Percentiles rank a stretch among this genome's conserved stretches.
Evolutionary conservation across 1,284 basidiomycete species (phyloP).

Genomic region (Ceratobasidium sp.): DNA sequence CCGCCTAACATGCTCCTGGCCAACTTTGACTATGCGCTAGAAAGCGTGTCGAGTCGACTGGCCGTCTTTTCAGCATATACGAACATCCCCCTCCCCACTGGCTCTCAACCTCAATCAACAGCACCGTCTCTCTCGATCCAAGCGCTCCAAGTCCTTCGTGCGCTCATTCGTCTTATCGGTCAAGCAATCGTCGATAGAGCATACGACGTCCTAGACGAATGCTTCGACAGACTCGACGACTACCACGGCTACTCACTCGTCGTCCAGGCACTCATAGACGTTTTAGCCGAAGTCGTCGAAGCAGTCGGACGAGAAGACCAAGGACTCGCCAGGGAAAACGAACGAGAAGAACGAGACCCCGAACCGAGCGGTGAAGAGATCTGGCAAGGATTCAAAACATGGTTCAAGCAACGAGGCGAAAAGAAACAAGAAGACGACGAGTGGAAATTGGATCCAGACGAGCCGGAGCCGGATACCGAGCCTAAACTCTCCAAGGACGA

Average conservation of each 20-base stretch:
- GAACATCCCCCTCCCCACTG: constrained; percentile 46
- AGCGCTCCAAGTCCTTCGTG: constrained; percentile 78
- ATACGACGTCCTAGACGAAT: constrained; percentile 91
- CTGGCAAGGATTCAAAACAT: constrained; percentile 62
- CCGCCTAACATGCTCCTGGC: constrained; percentile 84
- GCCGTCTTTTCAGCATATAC: constrained; percentile 74
- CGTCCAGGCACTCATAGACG: constrained; percentile 84
- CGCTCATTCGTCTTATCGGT: constrained; percentile 88
- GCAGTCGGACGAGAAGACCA: constrained; percentile 67
- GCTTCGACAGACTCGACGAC: constrained; percentile 91
- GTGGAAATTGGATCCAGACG: constrained; percentile 47
- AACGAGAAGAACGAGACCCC: constrained; percentile 43
- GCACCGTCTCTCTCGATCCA: constrained; percentile 53
- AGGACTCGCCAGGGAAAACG: constrained; percentile 43
- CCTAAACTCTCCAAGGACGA: not conserved
- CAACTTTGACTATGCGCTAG: constrained; percentile 94
- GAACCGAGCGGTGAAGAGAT: constrained; percentile 49
- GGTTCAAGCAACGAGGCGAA: constrained; percentile 65
- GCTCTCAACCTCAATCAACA: not conserved
- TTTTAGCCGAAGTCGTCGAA: constrained; percentile 77
- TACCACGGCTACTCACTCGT: constrained; percentile 89
- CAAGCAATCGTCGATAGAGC: constrained; percentile 83
- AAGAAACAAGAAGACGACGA: constrained; percentile 51
- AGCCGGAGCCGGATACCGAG: constrained; percentile 42
- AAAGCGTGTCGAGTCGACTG: constrained; percentile 66